Conservation (phyloP, 306 rosid genomes). For the Senna siamea region DNA sequence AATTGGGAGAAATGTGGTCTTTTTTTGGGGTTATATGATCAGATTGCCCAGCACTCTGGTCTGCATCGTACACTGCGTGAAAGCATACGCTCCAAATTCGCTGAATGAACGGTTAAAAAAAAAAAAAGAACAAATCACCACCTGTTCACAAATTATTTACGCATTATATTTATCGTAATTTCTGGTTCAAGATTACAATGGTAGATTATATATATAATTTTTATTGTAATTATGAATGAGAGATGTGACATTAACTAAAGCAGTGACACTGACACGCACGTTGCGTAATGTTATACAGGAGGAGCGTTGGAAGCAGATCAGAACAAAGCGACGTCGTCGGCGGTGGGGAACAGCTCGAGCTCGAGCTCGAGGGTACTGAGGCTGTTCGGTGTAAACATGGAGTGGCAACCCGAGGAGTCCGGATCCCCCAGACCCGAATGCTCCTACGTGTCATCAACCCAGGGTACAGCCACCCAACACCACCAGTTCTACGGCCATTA, state of each 20-base stretch:
- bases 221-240: too few species aligned
- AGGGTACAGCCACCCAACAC: constrained; percentile 41
- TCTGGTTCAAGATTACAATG: too few species aligned
- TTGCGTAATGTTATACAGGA: background rate
- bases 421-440: constrained; percentile 59
- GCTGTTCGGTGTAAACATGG: constrained; percentile 93
- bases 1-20: constrained; percentile 49
- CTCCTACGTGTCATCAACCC: constrained; percentile 53
- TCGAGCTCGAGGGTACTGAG: constrained; percentile 81
- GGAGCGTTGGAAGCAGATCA: constrained; percentile 45
- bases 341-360: constrained; percentile 46
- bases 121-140: too few species aligned
- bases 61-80: constrained; percentile 23
- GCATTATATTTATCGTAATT: too few species aligned
- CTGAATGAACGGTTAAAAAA: background rate
- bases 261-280: too few species aligned
- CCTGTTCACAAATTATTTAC: background rate
- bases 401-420: constrained; percentile 66
- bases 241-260: too few species aligned
- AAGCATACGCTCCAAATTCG: background rate
- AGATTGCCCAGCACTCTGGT: background rate
- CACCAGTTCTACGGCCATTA: constrained; percentile 39
- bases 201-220: too few species aligned
- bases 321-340: constrained; percentile 53
- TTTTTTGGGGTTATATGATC: background rate